A percentile compares a stretch with the other conserved stretches of the same genome.
phyloP scores from a whole-genome alignment of 805 yeast species.

The Myxozyma lipomycoides region DNA sequence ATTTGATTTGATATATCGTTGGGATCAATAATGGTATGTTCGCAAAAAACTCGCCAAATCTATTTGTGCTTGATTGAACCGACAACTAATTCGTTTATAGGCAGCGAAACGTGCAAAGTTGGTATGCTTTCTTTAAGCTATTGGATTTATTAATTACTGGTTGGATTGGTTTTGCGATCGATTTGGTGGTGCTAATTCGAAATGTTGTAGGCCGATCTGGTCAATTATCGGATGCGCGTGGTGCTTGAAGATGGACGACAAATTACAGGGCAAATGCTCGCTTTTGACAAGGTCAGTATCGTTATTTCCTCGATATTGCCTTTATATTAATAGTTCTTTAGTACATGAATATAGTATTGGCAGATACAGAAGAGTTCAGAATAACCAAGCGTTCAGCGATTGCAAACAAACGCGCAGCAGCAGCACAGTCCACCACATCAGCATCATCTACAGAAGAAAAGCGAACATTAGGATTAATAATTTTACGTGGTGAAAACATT shows the following conservation, averaged over 20 bases:
- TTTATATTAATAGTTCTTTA: slow-evolving; percentile 1
- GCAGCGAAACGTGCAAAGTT: no score
- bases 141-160: no score
- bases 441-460: slow-evolving; percentile 58
- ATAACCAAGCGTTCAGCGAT: slow-evolving; percentile 56
- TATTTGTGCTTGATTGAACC: no score
- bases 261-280: slow-evolving; percentile 72
- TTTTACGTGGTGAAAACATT: slow-evolving; percentile 84
- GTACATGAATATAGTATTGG: slow-evolving; percentile 78
- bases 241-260: slow-evolving; percentile 73
- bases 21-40: no score
- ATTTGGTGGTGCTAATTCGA: no score
- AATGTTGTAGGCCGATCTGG: slow-evolving; percentile 59
- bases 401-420: slow-evolving; percentile 31
- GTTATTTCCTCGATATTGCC: neutral
- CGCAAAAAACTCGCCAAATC: no score
- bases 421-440: slow-evolving; percentile 29
- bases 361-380: slow-evolving; percentile 81
- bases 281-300: slow-evolving; percentile 78
- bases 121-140: no score
- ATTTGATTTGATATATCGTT: no score
- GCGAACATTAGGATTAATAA: slow-evolving; percentile 72
- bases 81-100: no score
- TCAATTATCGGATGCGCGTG: slow-evolving; percentile 69
- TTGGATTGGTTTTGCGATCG: no score